Conservation (phyloP, 306 rosid species). For the Chamaecrista fasciculata region DNA sequence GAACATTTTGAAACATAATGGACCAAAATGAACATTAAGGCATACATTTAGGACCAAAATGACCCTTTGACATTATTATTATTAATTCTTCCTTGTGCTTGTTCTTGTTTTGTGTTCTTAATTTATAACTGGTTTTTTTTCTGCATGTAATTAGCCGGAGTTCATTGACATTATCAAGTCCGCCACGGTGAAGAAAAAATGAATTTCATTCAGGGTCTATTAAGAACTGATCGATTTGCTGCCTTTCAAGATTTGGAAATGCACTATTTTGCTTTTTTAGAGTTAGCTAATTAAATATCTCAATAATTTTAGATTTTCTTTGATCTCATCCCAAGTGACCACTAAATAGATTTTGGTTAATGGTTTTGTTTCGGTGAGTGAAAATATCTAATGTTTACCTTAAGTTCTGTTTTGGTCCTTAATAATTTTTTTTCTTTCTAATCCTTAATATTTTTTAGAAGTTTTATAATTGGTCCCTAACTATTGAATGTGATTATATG, state of each 20-base stretch:
- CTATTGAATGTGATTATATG: too few species aligned
- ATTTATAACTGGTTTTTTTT: slow-evolving; percentile 17
- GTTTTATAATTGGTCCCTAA: too few species aligned
- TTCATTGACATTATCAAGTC: slow-evolving; percentile 82
- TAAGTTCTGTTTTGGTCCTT: too few species aligned
- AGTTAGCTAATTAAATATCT: too few species aligned
- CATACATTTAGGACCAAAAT: too few species aligned
- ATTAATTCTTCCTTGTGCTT: neutral
- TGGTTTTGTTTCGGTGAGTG: neutral
- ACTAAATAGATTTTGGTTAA: slow-evolving; percentile 30
- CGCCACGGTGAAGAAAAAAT: slow-evolving; percentile 65
- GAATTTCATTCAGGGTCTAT: slow-evolving; percentile 30
- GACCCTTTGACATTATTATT: too few species aligned
- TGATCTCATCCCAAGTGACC: slow-evolving; percentile 19
- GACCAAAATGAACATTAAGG: too few species aligned
- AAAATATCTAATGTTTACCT: too few species aligned
- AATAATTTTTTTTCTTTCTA: too few species aligned
- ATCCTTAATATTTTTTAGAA: too few species aligned
- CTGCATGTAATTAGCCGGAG: slow-evolving; percentile 50
- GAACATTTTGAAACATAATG: too few species aligned
- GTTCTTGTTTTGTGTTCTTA: slow-evolving; percentile 3
- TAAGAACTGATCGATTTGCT: slow-evolving; percentile 18
- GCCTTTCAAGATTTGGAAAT: slow-evolving; percentile 30
- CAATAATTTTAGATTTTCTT: slow-evolving; percentile 29
- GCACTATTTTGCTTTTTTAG: slow-evolving; percentile 26